Base-by-base conservation (phyloP, 805 yeast genomes). In the Vanderwaltozyma verrucispora region DNA sequence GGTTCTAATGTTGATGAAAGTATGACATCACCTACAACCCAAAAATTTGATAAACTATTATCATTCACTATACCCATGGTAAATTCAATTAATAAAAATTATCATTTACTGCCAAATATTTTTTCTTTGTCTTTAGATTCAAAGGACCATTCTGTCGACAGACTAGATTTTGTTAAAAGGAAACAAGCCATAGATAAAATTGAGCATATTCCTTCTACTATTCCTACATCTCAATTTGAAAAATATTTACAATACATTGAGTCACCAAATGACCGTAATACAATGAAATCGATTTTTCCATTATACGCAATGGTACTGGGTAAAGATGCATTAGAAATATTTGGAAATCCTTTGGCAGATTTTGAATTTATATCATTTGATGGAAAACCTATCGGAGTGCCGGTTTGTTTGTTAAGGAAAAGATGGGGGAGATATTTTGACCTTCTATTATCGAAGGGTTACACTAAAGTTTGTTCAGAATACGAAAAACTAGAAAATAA, bases 361-460 rank as follows among this genome's bases (percentile, higher is more conserved):
- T 77, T 83, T 50, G 87, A 81, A 54, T 63, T 83, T 34, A 68
- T 82, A 10, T 72, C 83, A 2, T 65, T 73, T 13, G 83, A 76
- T 45, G 89, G 88, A 4, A 77, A 75, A 35, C 59, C 77, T 14
- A 65, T 80, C 13, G 75, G 80, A 0, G 75, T 78, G 9, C 80
- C 88, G 0, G 43, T 75, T 35, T 67, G 64, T 43, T 61, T 82
- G 3, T 64, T 83, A 36, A 67, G 82, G 45, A 79, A 76, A 46
- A 65, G 94, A 50, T 83, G 94, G 94, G 92, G 92, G 0, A 57
- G 73, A 26, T 77, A 72, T 42, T 83, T 83, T 50, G 77, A 78
- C 44, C 68, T 69, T 44, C 47, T 81, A 18, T 53, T 82, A 25
- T 67, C 86, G 0, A 69, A 71, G 47, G 82, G 80, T 2, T 81